Evolutionary conservation across 305 asterid genomes (phyloP), one percentile per base, ranked within the genome.

Genomic region (Withania somnifera): DNA sequence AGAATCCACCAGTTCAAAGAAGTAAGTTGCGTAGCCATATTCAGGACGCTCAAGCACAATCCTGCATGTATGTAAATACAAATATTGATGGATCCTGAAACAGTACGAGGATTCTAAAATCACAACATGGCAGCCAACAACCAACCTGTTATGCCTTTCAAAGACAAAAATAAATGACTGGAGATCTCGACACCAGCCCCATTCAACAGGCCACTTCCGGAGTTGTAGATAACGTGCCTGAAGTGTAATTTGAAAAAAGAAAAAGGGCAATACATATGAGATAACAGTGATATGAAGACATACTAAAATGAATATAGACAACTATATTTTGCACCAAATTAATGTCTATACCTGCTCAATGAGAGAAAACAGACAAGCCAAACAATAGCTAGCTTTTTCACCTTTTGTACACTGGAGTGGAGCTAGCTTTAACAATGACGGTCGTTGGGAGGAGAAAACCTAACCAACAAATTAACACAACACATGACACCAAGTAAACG

Each of bases 141-240:
- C 76, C 24, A 50, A 93, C 98, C 98, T 94, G 89, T 96, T 90
- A 85, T 96, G 99, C 71, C 92, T 94, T 86, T 90, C 91, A 85
- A 96, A 94, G 71, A 96, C 98, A 81, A 96, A 96, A 81, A 96
- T 90, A 87, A 96, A 96, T 22, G 98, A 91, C 85, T 91, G 98
- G 79, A 96, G 93, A 85, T 96, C 98, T 58, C 98, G 92, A 84
- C 97, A 93, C 99, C 99, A 96, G 58, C 99, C 99, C 99, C 99
- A 96, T 88, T 96, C 98, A 84, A 89, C 97, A 5, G 99, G 98
- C 98, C 98, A 94, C 42, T 90, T 88, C 57, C 97, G 89, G 80
- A 90, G 90, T 76, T 45, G 90, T 68, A 96, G 85, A 84, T 92
- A 91, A 22, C 90, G 90, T 68, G 98, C 95, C 98, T 96, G 68